phyloP scores from a whole-genome alignment of 306 rosid species.

The Gillenia trifoliata region DNA sequence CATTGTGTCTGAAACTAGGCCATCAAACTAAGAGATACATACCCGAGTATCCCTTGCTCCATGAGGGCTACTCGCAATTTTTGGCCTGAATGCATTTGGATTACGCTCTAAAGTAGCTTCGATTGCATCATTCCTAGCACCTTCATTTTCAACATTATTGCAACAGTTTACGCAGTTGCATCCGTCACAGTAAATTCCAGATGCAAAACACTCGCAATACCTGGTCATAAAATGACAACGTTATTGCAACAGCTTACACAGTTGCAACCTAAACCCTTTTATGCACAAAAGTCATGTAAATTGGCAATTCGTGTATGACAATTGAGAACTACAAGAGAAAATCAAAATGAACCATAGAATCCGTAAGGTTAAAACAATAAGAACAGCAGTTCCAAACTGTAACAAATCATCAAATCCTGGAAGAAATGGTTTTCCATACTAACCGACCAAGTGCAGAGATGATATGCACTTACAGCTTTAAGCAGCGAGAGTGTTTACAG shows the following conservation, averaged over 20 bases:
- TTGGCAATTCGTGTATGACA: neutral
- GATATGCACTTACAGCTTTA: slow-evolving; percentile 75
- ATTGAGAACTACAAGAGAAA: neutral
- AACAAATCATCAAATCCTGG: slow-evolving; percentile 4
- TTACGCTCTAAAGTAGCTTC: slow-evolving; percentile 98
- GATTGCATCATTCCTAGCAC: slow-evolving; percentile 90
- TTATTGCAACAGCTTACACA: neutral
- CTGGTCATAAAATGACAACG: slow-evolving; percentile 49
- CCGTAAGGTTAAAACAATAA: neutral
- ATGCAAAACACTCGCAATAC: slow-evolving; percentile 99
- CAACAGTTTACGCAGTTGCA: slow-evolving; percentile 97
- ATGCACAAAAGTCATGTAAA: neutral
- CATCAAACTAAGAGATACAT: slow-evolving; percentile 26
- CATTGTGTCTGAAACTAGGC: neutral
- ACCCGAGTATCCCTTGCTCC: slow-evolving; percentile 74
- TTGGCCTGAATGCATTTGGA: slow-evolving; percentile 98
- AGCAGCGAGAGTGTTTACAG: slow-evolving; percentile 92
- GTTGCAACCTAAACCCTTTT: neutral
- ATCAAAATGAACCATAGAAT: neutral
- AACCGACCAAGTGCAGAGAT: slow-evolving; percentile 8
- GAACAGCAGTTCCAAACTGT: neutral
- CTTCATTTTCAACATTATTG: slow-evolving; percentile 95
- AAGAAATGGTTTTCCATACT: neutral
- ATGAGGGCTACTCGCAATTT: slow-evolving; percentile 98
- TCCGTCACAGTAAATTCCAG: slow-evolving; percentile 97